Conservation (phyloP, 768 basidiomycete genomes). For the Pulveroboletus ravenelii region DNA sequence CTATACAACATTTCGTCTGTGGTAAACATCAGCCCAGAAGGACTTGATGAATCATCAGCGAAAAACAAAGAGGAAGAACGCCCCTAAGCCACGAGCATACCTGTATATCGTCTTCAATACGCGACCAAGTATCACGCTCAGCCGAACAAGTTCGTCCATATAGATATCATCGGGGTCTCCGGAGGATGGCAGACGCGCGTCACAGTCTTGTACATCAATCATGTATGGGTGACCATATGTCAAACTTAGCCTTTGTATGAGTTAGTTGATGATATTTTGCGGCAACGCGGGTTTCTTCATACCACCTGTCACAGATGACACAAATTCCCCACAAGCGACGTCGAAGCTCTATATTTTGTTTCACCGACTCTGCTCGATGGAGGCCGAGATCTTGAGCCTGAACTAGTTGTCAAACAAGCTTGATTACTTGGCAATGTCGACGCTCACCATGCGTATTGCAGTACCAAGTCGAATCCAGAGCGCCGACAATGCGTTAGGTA, state of each 20-base stretch:
- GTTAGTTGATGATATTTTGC: constrained; percentile 1
- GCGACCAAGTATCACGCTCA: constrained; percentile 87
- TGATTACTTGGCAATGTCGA: constrained; percentile 3
- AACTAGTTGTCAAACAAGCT: constrained; percentile 11
- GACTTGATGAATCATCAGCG: constrained; percentile 40
- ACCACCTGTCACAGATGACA: constrained; percentile 94
- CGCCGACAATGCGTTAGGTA: constrained; percentile 80
- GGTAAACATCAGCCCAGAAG: constrained; percentile 81
- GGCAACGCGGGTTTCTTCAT: constrained; percentile 21
- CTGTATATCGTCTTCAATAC: constrained; percentile 93
- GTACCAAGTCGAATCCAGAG: constrained; percentile 83
- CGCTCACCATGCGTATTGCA: constrained; percentile 87
- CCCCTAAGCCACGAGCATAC: constrained; percentile 33
- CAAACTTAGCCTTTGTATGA: constrained; percentile 62
- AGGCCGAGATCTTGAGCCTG: constrained; percentile 96
- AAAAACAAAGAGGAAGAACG: not conserved
- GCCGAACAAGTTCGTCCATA: constrained; percentile 85
- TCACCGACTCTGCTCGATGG: constrained; percentile 86
- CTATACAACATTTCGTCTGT: constrained; percentile 73
- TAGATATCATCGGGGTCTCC: constrained; percentile 76
- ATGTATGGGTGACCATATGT: constrained; percentile 92
- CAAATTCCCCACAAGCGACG: constrained; percentile 93
- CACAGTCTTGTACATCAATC: constrained; percentile 97
- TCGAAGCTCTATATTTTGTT: constrained; percentile 78
- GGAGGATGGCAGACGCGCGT: constrained; percentile 86